A percentile compares a stretch with the other conserved stretches of the same genome.
phyloP scores from a whole-genome alignment of 2,329 filamentous ascomycete species.

The Gnomoniopsis smithogilvyi region DNA sequence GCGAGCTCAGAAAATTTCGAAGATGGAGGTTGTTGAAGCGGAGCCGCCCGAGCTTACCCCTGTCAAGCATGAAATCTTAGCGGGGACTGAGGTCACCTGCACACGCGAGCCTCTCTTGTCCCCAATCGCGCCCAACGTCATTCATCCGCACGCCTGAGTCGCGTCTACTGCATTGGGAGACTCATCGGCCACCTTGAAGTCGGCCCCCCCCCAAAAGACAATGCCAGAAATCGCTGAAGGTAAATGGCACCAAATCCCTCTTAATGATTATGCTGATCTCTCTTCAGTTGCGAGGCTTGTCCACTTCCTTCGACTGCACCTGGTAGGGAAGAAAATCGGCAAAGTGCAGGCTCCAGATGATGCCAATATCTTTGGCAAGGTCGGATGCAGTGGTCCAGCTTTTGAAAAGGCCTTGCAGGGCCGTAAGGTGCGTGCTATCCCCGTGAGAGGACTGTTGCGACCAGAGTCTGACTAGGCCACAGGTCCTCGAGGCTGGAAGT shows the following conservation, averaged over 20 bases:
- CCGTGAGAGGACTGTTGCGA: neutral
- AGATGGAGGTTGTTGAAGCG: conserved; percentile 2
- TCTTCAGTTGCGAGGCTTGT: conserved; percentile 73
- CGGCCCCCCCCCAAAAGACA: neutral
- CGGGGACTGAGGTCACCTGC: conserved; percentile 4
- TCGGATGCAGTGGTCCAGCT: conserved; percentile 71
- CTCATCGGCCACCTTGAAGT: neutral
- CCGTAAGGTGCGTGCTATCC: conserved; percentile 50
- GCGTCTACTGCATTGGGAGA: conserved; percentile 1
- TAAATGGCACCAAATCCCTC: conserved; percentile 23
- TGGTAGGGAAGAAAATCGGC: conserved; percentile 79
- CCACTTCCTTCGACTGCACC: conserved; percentile 75
- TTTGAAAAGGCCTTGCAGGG: conserved; percentile 73
- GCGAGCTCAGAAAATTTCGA: conserved; percentile 5
- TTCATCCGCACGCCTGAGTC: conserved; percentile 2
- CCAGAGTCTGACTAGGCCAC: neutral
- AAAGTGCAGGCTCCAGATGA: conserved; percentile 74
- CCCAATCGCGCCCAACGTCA: neutral
- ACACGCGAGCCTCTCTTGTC: neutral
- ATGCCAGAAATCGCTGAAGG: conserved; percentile 66
- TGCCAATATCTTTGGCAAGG: conserved; percentile 85
- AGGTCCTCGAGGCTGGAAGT: conserved; percentile 65
- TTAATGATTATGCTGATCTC: neutral
- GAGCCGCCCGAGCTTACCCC: conserved; percentile 1
- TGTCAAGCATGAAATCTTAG: neutral